phyloP scores from a whole-genome alignment of 306 rosid genomes.

The Myrica gale region DNA sequence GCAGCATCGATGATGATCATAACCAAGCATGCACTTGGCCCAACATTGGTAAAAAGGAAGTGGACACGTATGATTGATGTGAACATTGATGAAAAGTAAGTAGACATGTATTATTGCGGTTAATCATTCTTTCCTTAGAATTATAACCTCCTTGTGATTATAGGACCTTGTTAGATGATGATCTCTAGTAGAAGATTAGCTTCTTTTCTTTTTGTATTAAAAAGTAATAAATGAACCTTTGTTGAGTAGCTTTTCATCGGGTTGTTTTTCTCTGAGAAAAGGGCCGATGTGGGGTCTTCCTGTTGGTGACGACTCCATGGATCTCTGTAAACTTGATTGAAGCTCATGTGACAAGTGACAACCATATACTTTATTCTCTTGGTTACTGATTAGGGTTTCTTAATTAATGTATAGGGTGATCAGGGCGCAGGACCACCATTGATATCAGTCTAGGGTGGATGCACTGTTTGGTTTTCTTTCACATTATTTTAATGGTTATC shows the following conservation, averaged over 20 bases:
- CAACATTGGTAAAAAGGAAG: conserved; percentile 54
- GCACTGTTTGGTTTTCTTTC: conserved; percentile 3
- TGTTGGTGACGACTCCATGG: conserved; percentile 25
- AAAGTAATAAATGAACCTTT: conserved; percentile 23
- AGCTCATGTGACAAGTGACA: conserved; percentile 59
- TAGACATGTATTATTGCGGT: conserved; percentile 41
- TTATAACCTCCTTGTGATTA: conserved; percentile 33
- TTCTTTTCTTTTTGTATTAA: conserved; percentile 13
- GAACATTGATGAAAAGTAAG: conserved; percentile 32
- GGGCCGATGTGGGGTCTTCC: conserved; percentile 18
- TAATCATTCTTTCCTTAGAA: conserved; percentile 43
- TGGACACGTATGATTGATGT: conserved; percentile 68
- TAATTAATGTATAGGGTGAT: conserved; percentile 1
- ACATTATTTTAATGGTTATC: background rate
- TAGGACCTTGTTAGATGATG: conserved; percentile 28
- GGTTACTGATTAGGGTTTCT: conserved; percentile 26
- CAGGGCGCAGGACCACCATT: conserved; percentile 9
- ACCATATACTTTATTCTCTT: conserved; percentile 16
- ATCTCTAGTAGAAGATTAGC: conserved; percentile 29
- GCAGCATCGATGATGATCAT: conserved; percentile 29
- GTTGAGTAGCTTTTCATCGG: conserved; percentile 28
- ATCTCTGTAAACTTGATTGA: conserved; percentile 33
- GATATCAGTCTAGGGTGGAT: conserved; percentile 13
- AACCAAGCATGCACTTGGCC: conserved; percentile 56
- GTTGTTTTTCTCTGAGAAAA: conserved; percentile 19